Evolutionary conservation across 2,329 filamentous ascomycete species (phyloP), one percentile per base, ranked within the genome.

Genomic region (Neopestalotiopsis rosae): DNA sequence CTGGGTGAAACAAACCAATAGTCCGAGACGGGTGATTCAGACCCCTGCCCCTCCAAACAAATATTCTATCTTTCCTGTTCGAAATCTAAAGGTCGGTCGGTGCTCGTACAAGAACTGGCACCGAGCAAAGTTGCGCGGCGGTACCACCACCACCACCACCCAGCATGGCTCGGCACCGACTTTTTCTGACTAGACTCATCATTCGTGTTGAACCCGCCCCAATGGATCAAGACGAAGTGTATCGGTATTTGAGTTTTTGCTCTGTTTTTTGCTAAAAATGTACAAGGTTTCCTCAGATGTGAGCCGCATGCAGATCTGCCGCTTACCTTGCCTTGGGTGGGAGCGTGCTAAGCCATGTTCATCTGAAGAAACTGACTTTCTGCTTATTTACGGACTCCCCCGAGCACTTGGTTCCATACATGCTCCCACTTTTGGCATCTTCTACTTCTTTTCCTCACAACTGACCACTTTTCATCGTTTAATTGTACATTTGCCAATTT

Each of bases 281-380:
- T 52, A n/a, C 30, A 28, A 64, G 61, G 61, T 52, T 64, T 49
- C 40, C 10, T 38, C 61, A 64, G 38, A 20, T 64, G 40, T 24
- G 24, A 42, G 34, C 61, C 38, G 42, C n/a, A 12, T 34, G 10
- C 6, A 52, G 45, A 52, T 52, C 45, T 52, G 45, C 45, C 45
- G n/a, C 61, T 49, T 20, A 49, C 34, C 34, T 24, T 49, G 61
- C 34, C 34, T 24, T 49, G 61, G 61, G 30, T 20, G 24, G 28
- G 20, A 13, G 24, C 34, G 34, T 30, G 24, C 24, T 59, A 34
- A 34, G 59, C 34, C 59, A 34, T 34, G 30, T 30, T 17, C 59
- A 62, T 62, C 28, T 34, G 30, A 20, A 38, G 32, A 20, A 12
- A 28, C 59, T 62, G 30, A 40, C 30, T 20, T 52, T 38, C 34